A percentile compares a stretch with the other conserved stretches of the same genome.
Conservation (phyloP, 2,329 filamentous ascomycete species). For the Aquanectria penicillioides region DNA sequence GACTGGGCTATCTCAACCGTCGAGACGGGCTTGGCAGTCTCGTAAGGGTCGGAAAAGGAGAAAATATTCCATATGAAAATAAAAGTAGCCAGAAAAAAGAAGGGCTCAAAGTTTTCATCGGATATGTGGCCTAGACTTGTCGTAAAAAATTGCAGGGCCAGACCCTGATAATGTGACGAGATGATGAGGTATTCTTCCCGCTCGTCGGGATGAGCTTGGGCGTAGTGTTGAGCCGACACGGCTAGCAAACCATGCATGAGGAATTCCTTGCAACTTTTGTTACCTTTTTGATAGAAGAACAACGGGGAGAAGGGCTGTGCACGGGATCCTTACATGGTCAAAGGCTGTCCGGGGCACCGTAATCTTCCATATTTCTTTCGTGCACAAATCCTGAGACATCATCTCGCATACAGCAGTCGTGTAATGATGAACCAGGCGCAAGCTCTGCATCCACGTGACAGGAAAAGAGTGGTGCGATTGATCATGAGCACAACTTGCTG, state of each 20-base stretch:
- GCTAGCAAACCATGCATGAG: conserved; percentile 29
- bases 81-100: conserved; percentile 30
- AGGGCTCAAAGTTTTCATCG: conserved; percentile 26
- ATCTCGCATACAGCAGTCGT: conserved; percentile 7
- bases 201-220: conserved; percentile 17
- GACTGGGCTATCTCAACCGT: conserved; percentile 23
- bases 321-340: conserved; percentile 12
- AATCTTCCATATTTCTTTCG: conserved; percentile 17
- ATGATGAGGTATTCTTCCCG: conserved; percentile 24
- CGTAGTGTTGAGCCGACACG: conserved; percentile 24
- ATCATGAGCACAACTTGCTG: neutral
- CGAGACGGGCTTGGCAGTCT: neutral
- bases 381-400: neutral
- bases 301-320: too few relatives aligned
- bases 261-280: conserved; percentile 19
- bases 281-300: neutral
- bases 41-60: conserved; percentile 21
- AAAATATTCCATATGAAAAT: conserved; percentile 25
- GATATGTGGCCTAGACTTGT: conserved; percentile 17
- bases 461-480: neutral
- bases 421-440: conserved; percentile 30
- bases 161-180: conserved; percentile 27
- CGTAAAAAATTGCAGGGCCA: conserved; percentile 23
- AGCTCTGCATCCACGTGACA: conserved; percentile 27
- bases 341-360: conserved; percentile 23